These are phyloP conservation scores for Rhizophlyctis rosea DNA, from an alignment of 192 early-diverging fungal species.

Conservation along the genomic window DNA sequence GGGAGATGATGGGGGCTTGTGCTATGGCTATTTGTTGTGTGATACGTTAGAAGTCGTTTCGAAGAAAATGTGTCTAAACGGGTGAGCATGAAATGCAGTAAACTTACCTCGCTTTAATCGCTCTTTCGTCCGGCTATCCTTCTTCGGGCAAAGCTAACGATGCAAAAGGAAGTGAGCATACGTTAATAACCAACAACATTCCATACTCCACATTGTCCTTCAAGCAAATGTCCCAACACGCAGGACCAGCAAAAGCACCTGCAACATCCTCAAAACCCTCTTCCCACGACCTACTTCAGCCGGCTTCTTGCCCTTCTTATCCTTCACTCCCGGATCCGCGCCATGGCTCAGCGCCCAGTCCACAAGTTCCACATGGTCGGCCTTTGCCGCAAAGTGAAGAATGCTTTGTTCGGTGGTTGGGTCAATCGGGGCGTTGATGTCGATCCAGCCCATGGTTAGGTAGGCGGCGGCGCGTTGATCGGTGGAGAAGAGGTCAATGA, in stretches of 20 bases:
- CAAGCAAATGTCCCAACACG: too few relatives aligned
- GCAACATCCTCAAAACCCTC: slow-evolving; percentile 30
- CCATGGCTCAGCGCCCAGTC: slow-evolving; percentile 70
- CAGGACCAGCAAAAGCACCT: background rate
- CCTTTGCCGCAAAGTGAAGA: slow-evolving; percentile 65
- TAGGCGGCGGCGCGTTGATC: slow-evolving; percentile 53
- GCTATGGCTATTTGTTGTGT: slow-evolving; percentile 29
- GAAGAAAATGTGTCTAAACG: too few relatives aligned
- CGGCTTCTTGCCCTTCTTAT: slow-evolving; percentile 61
- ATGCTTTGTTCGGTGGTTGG: slow-evolving; percentile 58
- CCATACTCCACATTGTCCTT: too few relatives aligned
- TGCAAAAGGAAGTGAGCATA: too few relatives aligned
- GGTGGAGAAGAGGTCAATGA: slow-evolving; percentile 56
- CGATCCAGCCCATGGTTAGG: slow-evolving; percentile 41
- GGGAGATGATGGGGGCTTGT: slow-evolving; percentile 35
- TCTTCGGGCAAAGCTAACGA: slow-evolving; percentile 15
- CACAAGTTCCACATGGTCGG: slow-evolving; percentile 62
- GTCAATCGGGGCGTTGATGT: slow-evolving; percentile 67
- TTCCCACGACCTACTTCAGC: slow-evolving; percentile 52
- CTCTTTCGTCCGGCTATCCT: slow-evolving; percentile 28
- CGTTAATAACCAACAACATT: too few relatives aligned
- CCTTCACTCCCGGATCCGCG: slow-evolving; percentile 68
- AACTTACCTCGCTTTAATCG: too few relatives aligned
- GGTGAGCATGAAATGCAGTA: too few relatives aligned
- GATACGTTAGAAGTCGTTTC: too few relatives aligned